A percentile compares a stretch with the other conserved stretches of the same genome.
Evolutionary conservation across 331 rosid species (phyloP).

Genomic region (Malus hybrid): DNA sequence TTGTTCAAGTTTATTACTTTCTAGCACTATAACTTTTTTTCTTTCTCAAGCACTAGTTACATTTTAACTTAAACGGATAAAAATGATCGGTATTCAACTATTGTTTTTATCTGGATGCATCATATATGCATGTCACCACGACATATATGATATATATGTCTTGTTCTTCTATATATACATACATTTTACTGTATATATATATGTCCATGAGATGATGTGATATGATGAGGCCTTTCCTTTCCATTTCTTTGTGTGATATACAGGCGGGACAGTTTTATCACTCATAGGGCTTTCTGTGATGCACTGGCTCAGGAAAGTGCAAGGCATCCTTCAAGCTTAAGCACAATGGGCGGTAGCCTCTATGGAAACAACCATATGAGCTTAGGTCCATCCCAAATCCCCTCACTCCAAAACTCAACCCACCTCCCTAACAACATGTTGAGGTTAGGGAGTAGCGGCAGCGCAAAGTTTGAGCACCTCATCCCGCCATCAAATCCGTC

Average conservation of each 20-base stretch:
- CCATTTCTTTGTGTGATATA: not conserved
- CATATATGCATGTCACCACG: not conserved
- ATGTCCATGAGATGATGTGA: not conserved
- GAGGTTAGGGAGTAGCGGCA: conserved; percentile 32
- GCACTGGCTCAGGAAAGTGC: conserved; percentile 78
- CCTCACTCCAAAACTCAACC: conserved; percentile 34
- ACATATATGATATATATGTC: not conserved
- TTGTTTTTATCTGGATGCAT: not conserved
- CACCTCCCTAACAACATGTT: conserved; percentile 36
- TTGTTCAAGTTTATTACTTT: not conserved
- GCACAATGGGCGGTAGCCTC: conserved; percentile 37
- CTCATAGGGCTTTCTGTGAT: conserved; percentile 91
- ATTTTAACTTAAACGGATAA: not conserved
- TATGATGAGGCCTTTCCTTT: not conserved
- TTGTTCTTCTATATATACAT: not conserved
- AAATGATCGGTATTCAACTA: not conserved
- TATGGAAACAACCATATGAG: conserved; percentile 40
- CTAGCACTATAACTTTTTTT: not conserved
- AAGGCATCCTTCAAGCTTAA: conserved; percentile 46
- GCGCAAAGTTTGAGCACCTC: conserved; percentile 47
- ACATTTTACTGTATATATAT: not conserved
- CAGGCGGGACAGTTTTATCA: conserved; percentile 94
- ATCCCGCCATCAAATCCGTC: conserved; percentile 30
- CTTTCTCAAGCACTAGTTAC: not conserved
- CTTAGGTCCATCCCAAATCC: conserved; percentile 49